Evolutionary conservation across 164 flowering plant genomes (phyloP).

Genomic region (Sextonia rubra): DNA sequence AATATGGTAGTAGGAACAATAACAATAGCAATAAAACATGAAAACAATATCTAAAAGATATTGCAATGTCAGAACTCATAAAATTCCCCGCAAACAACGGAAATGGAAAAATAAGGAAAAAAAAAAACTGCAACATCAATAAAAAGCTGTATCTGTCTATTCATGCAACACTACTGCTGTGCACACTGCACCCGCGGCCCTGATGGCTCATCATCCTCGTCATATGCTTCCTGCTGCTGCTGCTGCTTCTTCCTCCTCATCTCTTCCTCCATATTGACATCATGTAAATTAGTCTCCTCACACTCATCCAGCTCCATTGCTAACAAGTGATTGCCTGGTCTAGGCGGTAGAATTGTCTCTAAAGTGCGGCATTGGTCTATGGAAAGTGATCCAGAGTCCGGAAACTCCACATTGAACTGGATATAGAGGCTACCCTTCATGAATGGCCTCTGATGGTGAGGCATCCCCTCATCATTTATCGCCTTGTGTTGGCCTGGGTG

Average conservation of each 20-base stretch:
- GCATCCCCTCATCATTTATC: slow-evolving; percentile 74
- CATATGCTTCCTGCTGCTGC: slow-evolving; percentile 45
- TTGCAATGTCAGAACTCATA: not conserved
- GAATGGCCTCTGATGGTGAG: slow-evolving; percentile 53
- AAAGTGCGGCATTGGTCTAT: slow-evolving; percentile 39
- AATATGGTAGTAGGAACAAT: no score
- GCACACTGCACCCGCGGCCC: slow-evolving; percentile 60
- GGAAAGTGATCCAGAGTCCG: slow-evolving; percentile 44
- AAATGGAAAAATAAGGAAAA: not conserved
- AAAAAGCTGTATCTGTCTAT: not conserved
- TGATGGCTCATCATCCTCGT: slow-evolving; percentile 43
- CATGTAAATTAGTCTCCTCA: slow-evolving; percentile 63
- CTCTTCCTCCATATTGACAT: slow-evolving; percentile 61
- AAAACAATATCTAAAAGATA: not conserved
- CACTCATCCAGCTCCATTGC: slow-evolving; percentile 54
- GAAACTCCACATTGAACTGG: slow-evolving; percentile 55
- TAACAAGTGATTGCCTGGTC: slow-evolving; percentile 24
- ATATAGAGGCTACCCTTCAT: slow-evolving; percentile 59
- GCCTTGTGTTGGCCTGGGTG: slow-evolving; percentile 50
- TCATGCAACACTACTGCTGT: slow-evolving; percentile 37
- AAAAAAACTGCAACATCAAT: no score
- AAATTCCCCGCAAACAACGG: not conserved
- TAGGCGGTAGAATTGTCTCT: slow-evolving; percentile 38
- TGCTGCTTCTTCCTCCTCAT: slow-evolving; percentile 46
- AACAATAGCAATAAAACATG: not conserved